phyloP scores from a whole-genome alignment of 2,329 filamentous ascomycete genomes.

The Thielaviopsis euricoi region DNA sequence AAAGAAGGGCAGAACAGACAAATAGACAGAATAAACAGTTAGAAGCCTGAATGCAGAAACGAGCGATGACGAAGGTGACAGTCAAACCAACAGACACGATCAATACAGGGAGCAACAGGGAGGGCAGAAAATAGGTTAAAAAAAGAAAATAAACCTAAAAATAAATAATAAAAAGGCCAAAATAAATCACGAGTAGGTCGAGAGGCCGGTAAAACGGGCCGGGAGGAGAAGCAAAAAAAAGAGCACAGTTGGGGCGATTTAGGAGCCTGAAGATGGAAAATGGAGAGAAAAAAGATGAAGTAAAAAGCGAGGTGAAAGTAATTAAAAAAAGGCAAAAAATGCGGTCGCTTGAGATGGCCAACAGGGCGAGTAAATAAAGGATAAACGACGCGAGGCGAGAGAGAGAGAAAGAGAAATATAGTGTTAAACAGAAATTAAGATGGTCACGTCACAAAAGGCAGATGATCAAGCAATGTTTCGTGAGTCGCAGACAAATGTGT shows the following conservation, averaged over 20 bases:
- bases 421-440: too few species aligned
- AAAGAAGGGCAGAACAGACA: too few species aligned
- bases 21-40: not conserved
- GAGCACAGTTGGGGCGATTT: not conserved
- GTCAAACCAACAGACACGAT: not conserved
- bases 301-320: not conserved
- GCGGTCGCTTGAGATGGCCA: too few species aligned
- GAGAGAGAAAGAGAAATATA: too few species aligned
- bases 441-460: too few species aligned
- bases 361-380: too few species aligned
- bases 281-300: not conserved
- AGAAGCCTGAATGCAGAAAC: not conserved
- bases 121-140: too few species aligned
- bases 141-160: not conserved
- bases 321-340: too few species aligned
- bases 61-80: not conserved
- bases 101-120: too few species aligned
- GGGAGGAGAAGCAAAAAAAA: not conserved
- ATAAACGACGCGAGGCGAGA: too few species aligned
- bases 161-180: not conserved
- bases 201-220: not conserved
- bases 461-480: too few species aligned
- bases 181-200: not conserved
- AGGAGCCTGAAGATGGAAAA: not conserved
- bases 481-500: too few species aligned